phyloP scores from a whole-genome alignment of 1,284 basidiomycete species.

The Megacollybia platyphylla region DNA sequence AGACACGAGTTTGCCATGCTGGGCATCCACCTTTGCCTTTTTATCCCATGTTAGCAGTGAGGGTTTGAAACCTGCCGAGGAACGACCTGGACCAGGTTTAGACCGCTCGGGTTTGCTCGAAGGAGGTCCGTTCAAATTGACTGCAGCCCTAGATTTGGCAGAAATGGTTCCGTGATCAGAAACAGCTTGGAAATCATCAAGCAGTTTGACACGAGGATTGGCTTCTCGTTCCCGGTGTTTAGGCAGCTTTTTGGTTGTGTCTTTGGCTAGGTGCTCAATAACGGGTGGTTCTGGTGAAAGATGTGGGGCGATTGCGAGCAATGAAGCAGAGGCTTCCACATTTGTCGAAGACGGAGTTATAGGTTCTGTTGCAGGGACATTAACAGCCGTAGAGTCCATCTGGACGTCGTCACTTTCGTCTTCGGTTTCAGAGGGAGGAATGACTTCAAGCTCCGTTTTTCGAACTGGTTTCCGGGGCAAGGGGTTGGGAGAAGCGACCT shows the following conservation, averaged over 20 bases:
- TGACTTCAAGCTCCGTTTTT: conserved; percentile 17
- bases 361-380: not conserved
- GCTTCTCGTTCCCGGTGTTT: conserved; percentile 31
- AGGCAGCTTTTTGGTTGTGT: conserved; percentile 14
- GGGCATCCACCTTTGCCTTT: conserved; percentile 34
- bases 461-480: conserved; percentile 1
- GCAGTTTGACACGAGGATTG: conserved; percentile 39
- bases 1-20: conserved; percentile 32
- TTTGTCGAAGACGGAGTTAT: not conserved
- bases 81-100: conserved; percentile 35
- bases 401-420: not conserved
- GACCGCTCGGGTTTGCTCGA: conserved; percentile 9
- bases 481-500: no score
- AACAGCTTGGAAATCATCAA: conserved; percentile 23
- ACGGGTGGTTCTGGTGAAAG: not conserved
- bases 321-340: not conserved
- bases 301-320: not conserved
- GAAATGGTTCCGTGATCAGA: conserved; percentile 22
- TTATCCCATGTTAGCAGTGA: conserved; percentile 14
- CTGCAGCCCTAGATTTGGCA: conserved; percentile 8
- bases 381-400: not conserved
- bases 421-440: not conserved
- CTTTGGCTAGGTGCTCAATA: not conserved
- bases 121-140: conserved; percentile 7
- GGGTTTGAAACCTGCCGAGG: conserved; percentile 20